Base-by-base conservation (phyloP, 139 green algal species). In the Volvox reticuliferus region DNA sequence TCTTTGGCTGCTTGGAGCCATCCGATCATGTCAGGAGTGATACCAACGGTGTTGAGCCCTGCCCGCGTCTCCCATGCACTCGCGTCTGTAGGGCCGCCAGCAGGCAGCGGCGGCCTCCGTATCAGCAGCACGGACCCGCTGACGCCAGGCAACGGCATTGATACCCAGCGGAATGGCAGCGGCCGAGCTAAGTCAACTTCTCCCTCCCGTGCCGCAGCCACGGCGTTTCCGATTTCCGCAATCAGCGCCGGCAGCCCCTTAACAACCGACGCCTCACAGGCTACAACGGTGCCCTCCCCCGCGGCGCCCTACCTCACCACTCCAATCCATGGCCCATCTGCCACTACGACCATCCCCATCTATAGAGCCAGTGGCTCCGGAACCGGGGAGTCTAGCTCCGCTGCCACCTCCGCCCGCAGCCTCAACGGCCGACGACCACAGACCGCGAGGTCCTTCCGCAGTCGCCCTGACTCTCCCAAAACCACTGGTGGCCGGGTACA, bases 41-140 rank as follows among this genome's bases (percentile, higher is more conserved):
- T 81, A 21, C 75, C 83, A n/a, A 24, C 28, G 22, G 14, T 90
- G 0, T 28, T 90, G 22, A 84, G 50, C 30, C 86, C 86, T 1
- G 71, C 73, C 30, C 86, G 86, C 6, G 3, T 83, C 3, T 61
- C 71, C 0, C 73, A 83, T 55, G 73, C 73, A 28, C 77, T 90
- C 21, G 73, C 86, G 14, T 33, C 37, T 24, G 68, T 71, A 9
- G 85, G 85, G 1, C 44, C 85, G 16, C 68, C 85, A 1, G 85
- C 85, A 0, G 85, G 85, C 69, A 82, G 83, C 67, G 67, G 67
- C 35, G n/a, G 67, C 68, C 35, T 80, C 35, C 83, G 83, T 33
- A 21, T 21, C 82, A 79, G 50, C 26, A n/a, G 9, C n/a, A 69
- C 61, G 30, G 33, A 77, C 55, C 30, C 61, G 20, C 24, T 28